Evolutionary conservation across 306 rosid genomes (phyloP).

Genomic region (Gastrolobium villosum): DNA sequence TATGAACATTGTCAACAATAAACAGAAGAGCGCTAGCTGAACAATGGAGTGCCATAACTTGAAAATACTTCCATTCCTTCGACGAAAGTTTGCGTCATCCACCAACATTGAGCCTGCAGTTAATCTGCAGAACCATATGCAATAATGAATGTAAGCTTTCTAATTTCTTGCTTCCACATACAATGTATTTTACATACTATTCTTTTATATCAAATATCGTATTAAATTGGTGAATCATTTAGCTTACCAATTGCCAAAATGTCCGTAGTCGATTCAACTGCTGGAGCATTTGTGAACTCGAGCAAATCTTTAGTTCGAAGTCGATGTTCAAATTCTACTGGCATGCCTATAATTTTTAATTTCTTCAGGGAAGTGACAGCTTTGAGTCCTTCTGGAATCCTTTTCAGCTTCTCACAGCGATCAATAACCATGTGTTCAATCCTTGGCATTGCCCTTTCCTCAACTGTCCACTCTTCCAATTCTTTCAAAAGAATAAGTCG

Average conservation of each 20-base stretch:
- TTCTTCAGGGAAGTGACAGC: constrained; percentile 50
- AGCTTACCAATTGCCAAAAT: constrained; percentile 57
- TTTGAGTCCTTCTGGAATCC: constrained; percentile 60
- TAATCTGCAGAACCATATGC: constrained; percentile 53
- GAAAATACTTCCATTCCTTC: constrained; percentile 34
- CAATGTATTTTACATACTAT: background rate
- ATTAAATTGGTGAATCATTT: constrained; percentile 31
- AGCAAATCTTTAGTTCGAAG: constrained; percentile 55
- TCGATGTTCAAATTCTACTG: constrained; percentile 60
- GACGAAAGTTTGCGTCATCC: constrained; percentile 24
- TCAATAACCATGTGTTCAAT: constrained; percentile 56
- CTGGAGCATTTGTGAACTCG: constrained; percentile 45
- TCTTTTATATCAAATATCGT: constrained; percentile 4
- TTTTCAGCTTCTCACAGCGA: constrained; percentile 58
- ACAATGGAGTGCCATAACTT: constrained; percentile 34
- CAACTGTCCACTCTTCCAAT: constrained; percentile 62
- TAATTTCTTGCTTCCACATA: background rate
- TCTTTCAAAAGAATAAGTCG: constrained; percentile 54
- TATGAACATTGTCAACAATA: constrained; percentile 10
- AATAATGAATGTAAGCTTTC: constrained; percentile 36
- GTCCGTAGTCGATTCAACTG: constrained; percentile 59
- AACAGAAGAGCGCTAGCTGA: constrained; percentile 26
- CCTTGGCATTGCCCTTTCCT: constrained; percentile 47
- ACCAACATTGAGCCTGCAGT: constrained; percentile 1
- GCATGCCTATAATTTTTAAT: constrained; percentile 58